These are phyloP conservation scores for Parietichytrium sp. DNA, from an alignment of 108 stramenopile genomes.

Conservation along the genomic window DNA sequence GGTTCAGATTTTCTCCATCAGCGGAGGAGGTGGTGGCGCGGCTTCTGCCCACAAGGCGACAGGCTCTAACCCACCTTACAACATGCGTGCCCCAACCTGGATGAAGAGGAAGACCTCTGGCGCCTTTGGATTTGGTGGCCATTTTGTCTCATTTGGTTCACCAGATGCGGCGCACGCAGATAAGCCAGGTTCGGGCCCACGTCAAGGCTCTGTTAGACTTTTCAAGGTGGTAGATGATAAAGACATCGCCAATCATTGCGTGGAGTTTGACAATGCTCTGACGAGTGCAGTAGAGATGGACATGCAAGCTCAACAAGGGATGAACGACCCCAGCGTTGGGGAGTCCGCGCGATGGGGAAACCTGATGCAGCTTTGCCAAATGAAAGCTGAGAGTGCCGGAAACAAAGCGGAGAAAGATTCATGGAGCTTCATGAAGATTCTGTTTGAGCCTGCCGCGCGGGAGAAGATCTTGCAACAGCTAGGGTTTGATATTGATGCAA, in stretches of 20 bases:
- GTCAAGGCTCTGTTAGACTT: slow-evolving; percentile 48
- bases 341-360: neutral
- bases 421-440: slow-evolving; percentile 89
- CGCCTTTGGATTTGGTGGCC: slow-evolving; percentile 86
- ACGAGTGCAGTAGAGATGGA: slow-evolving; percentile 59
- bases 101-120: slow-evolving; percentile 78
- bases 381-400: slow-evolving; percentile 54
- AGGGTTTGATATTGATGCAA: slow-evolving; percentile 79
- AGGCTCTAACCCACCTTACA: neutral
- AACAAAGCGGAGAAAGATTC: slow-evolving; percentile 61
- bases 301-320: slow-evolving; percentile 2
- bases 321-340: no score
- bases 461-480: slow-evolving; percentile 81
- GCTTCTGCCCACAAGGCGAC: slow-evolving; percentile 27
- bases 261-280: slow-evolving; percentile 71
- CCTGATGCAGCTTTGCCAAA: slow-evolving; percentile 61
- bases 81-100: slow-evolving; percentile 89
- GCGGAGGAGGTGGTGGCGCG: slow-evolving; percentile 62
- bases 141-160: slow-evolving; percentile 69
- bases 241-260: slow-evolving; percentile 63
- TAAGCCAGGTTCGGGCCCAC: slow-evolving; percentile 37
- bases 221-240: slow-evolving; percentile 68
- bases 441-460: slow-evolving; percentile 85
- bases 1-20: slow-evolving; percentile 85
- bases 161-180: slow-evolving; percentile 46